Percentiles rank a stretch among this genome's conserved stretches.
Conservation (phyloP, 2,329 filamentous ascomycete genomes). For the Paracorniculantispora psalliotae region DNA sequence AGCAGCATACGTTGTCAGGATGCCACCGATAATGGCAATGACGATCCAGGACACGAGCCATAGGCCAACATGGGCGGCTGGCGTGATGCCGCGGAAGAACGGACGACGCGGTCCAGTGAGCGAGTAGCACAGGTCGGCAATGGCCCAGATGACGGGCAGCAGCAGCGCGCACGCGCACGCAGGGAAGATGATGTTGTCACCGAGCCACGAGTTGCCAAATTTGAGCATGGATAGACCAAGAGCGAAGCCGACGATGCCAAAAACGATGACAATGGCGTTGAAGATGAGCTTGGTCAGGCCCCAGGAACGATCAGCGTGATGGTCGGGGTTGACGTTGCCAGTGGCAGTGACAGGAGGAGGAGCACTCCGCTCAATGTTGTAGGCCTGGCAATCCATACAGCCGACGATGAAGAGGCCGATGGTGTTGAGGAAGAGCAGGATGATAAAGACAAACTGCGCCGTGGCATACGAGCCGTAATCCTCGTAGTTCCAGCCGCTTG, state of each 20-base stretch:
- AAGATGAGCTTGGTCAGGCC: constrained; percentile 27
- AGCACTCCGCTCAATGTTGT: neutral
- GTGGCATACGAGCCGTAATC: neutral
- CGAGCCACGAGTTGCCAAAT: neutral
- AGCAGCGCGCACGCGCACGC: constrained; percentile 8
- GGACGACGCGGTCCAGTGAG: constrained; percentile 30
- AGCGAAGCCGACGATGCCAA: constrained; percentile 24
- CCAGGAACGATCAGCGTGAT: constrained; percentile 18
- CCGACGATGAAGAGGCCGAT: neutral
- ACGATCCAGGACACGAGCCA: constrained; percentile 39
- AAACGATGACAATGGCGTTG: constrained; percentile 23
- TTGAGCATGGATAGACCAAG: constrained; percentile 22
- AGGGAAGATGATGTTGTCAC: neutral
- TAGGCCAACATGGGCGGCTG: constrained; percentile 38
- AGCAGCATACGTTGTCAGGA: constrained; percentile 15
- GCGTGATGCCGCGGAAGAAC: constrained; percentile 33
- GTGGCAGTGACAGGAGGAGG: neutral
- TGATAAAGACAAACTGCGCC: neutral
- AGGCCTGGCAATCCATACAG: neutral
- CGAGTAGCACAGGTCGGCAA: constrained; percentile 27
- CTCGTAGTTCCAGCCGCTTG: no score
- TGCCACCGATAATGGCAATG: constrained; percentile 22
- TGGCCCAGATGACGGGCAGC: constrained; percentile 33
- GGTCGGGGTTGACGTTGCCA: neutral
- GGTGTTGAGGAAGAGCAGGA: neutral